Evolutionary conservation across 1,284 basidiomycete genomes (phyloP), one percentile per base, ranked within the genome.

Genomic region (Heliocybe sulcata): DNA sequence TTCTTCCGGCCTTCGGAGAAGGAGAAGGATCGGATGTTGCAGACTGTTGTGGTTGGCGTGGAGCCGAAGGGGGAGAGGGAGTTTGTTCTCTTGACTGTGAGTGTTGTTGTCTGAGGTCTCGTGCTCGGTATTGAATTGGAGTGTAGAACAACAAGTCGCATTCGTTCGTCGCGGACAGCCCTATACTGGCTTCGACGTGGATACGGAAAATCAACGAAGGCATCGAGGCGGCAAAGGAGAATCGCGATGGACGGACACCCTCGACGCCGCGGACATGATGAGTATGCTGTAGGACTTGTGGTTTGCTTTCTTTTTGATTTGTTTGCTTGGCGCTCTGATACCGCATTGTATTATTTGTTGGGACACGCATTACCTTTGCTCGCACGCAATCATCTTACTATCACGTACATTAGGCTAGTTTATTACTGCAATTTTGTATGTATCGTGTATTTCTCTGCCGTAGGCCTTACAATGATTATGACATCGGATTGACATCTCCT

Each of bases 11-110:
- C 48, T 52, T 53, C 52, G 52, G 62, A 51, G 31, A 55, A 42
- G 55, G 54, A 45, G 38, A 35, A 35, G 52, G 35, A 53, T 33
- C 20, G 56, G 45, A 73, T 68, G 58, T 74, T 72, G n/a, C 73
- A 66, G 55, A 69, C 23, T 26, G 25, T 74, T 45, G 67, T 86
- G 11, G 70, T 72, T 4, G 73, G 75, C 25, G 79, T 80, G 1
- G 79, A 79, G 55, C 63, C 72, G 35, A 83, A 83, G 61, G 71
- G 79, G 50, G 81, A 81, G 53, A 69, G 77, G 42, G 81, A 82
- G 63, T 84, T 87, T 64, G 76, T 80, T n/a, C 72, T 86, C 35
- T 65, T 83, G 62, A 83, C 82, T 52, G 83, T 86, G 57, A 61
- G 74, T 72, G 35, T 31, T 12, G 45, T 56, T 42, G 50, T 51